Base-by-base conservation (phyloP, 768 basidiomycete genomes). In the Asterophora lycoperdoides region DNA sequence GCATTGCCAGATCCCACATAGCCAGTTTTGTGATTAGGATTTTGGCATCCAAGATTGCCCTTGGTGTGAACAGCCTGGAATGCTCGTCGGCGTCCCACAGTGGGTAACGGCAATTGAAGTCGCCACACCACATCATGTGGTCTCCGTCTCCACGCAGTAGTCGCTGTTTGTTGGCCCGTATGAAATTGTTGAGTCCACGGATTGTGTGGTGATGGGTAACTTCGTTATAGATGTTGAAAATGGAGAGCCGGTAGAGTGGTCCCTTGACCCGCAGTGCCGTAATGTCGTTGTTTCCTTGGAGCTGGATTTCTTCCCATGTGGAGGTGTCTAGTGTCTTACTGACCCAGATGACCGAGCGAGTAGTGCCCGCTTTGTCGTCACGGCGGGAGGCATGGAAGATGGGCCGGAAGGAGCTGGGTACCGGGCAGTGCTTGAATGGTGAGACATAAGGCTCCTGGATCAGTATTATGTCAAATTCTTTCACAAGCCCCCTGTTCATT, bases 21-120 rank as follows among this genome's bases (percentile, higher is more conserved):
- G 47, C 49, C 1, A 60, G 6, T 8, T 52, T 15, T 2, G 56
- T 30, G 8, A 64, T 36, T 0, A 64, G 53, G 7, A 13, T 33
- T n/a, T 53, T 9, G 0, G 60, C 55, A 0, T 23, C 41, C 3
- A 54, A 42, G 0, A 60, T 47, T 3, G 40, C 40, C 8, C 1
- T 26, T 1, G 11, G 33, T 0, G 55, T 62, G 44, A 66, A 67
- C 0, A 68, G 57, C n/a, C 64, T 60, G 0, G 20, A 4, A 49
- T 73, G 70, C 0, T 47, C 4, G 0, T 44, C 32, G 1, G 62
- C 55, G n/a, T 75, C 73, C 73, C 73, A 74, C 2, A 63, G 33
- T 0, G 65, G 64, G 55, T 71, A 68, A 47, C 73, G 72, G 58
- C 35, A 6, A 6, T 23, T 23, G 23, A 23, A 23, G 3, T 23